Evolutionary conservation across 202 grass and related monocot genomes (phyloP).

Genomic region (Elaeis oleifera): DNA sequence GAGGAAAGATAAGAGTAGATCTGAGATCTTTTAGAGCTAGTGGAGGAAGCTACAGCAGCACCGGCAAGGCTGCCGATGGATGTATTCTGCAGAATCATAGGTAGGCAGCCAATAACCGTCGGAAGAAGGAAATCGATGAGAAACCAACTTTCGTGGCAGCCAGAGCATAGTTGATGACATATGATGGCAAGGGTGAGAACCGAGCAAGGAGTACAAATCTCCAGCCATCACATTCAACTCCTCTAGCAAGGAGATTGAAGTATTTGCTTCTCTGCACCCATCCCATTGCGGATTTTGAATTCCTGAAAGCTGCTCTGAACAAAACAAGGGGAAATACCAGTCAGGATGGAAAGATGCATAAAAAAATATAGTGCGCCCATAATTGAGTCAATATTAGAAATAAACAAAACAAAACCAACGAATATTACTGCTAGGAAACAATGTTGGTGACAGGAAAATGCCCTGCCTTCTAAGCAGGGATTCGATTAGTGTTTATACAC

Average conservation of each 20-base stretch:
- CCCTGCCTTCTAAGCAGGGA: too few species aligned
- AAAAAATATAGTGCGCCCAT: neutral
- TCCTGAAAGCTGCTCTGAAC: slow-evolving; percentile 64
- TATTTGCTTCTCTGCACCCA: slow-evolving; percentile 74
- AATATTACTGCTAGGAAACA: too few species aligned
- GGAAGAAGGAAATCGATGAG: slow-evolving; percentile 91
- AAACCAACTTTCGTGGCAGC: slow-evolving; percentile 69
- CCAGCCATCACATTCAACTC: slow-evolving; percentile 87
- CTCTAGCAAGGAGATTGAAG: slow-evolving; percentile 80
- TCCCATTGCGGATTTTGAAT: slow-evolving; percentile 77
- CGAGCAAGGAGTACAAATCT: slow-evolving; percentile 91
- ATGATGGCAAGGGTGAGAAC: slow-evolving; percentile 86
- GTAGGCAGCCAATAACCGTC: slow-evolving; percentile 75
- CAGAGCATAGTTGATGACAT: slow-evolving; percentile 89
- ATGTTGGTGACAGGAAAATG: too few species aligned
- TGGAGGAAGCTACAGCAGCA: slow-evolving; percentile 57
- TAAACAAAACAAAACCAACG: too few species aligned
- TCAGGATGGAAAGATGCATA: slow-evolving; percentile 3
- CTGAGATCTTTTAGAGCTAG: slow-evolving; percentile 63
- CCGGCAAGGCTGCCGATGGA: slow-evolving; percentile 89
- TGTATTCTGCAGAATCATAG: slow-evolving; percentile 97
- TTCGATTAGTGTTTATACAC: too few species aligned
- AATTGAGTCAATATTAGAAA: too few species aligned
- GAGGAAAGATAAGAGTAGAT: slow-evolving; percentile 70
- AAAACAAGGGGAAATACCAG: slow-evolving; percentile 24